Evolutionary conservation across 2,329 filamentous ascomycete species (phyloP), one percentile per base, ranked within the genome.

Genomic region (Beauveria brongniartii): DNA sequence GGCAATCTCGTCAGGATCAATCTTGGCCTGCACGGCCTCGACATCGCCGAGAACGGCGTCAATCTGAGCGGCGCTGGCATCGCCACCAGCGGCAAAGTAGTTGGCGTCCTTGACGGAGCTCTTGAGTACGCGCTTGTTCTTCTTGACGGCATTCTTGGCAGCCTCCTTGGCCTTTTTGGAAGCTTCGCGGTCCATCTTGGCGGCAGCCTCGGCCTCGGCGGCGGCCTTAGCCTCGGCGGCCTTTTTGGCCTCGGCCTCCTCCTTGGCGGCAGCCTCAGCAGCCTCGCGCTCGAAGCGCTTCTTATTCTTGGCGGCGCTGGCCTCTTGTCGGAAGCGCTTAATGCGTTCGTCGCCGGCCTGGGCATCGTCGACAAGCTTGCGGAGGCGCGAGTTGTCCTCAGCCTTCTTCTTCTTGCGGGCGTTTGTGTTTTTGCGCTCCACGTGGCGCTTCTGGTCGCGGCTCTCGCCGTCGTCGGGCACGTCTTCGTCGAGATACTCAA

Each of bases 371-470:
- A 99, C 87, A 61, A 97, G 76, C 77, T 92, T 89, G 71, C 94
- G 87, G 63, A 99, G 85, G 70, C 95, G 92, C 56, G 90, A 83
- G 69, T 89, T 96, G 78, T 99, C 95, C 81, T 99, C 94, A 28
- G 88, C 91, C 92, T 99, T 99, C 85, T 92, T 95, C 92, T 99
- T 99, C 80, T 94, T 95, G 75, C 94, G 91, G 46, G 92, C 87
- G 73, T 96, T 97, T 79, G 90, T 86, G 79, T 99, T 99, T 88
- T 99, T 99, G 75, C 92, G 89, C 82, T 99, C 94, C 69, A 94
- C 87, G 77, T 99, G 93, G 62, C 94, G 91, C 82, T 97, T 97
- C 82, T 99, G 94, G 79, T 97, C 93, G 75, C 94, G 92, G 81
- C 92, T 96, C 80, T 97, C 94, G 75, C 94, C 96, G 81, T 99